phyloP scores from a whole-genome alignment of 2,329 filamentous ascomycete species.

The Xylaria sp. region DNA sequence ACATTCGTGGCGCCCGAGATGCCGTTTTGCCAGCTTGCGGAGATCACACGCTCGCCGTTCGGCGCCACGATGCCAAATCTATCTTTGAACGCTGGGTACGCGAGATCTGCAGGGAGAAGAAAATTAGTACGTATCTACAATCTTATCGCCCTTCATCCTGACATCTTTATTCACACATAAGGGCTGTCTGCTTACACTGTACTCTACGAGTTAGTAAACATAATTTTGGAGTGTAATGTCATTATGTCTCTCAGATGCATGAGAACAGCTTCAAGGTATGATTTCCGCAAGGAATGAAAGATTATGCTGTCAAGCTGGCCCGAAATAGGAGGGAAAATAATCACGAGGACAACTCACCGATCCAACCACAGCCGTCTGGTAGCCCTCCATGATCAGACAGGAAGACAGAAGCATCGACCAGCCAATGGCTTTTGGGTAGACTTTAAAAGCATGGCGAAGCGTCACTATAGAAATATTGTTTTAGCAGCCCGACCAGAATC shows the following conservation, averaged over 20 bases:
- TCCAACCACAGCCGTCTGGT: constrained; percentile 47
- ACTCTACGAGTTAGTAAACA: not conserved
- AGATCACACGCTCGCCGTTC: constrained; percentile 55
- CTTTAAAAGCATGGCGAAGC: constrained; percentile 54
- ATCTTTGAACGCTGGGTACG: constrained; percentile 52
- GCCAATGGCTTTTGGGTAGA: constrained; percentile 58
- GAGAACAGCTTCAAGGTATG: not conserved
- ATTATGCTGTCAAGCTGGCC: not conserved
- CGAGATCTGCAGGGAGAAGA: constrained; percentile 49
- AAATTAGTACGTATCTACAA: constrained; percentile 19
- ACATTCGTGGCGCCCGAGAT: constrained; percentile 57
- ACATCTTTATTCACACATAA: not conserved
- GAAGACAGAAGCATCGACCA: constrained; percentile 58
- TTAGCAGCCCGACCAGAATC: constrained; percentile 3
- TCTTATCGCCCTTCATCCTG: not conserved
- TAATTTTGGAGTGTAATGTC: not conserved
- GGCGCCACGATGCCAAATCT: constrained; percentile 50
- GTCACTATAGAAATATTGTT: constrained; percentile 42
- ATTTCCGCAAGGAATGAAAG: not conserved
- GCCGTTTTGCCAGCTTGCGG: constrained; percentile 61
- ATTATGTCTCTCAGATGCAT: not conserved
- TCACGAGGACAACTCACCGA: constrained; percentile 27
- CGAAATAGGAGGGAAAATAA: not conserved
- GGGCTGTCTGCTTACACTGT: constrained; percentile 39
- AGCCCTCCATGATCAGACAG: constrained; percentile 55